Base-by-base conservation (phyloP, 2,329 filamentous ascomycete species). In the Didymella sp. region DNA sequence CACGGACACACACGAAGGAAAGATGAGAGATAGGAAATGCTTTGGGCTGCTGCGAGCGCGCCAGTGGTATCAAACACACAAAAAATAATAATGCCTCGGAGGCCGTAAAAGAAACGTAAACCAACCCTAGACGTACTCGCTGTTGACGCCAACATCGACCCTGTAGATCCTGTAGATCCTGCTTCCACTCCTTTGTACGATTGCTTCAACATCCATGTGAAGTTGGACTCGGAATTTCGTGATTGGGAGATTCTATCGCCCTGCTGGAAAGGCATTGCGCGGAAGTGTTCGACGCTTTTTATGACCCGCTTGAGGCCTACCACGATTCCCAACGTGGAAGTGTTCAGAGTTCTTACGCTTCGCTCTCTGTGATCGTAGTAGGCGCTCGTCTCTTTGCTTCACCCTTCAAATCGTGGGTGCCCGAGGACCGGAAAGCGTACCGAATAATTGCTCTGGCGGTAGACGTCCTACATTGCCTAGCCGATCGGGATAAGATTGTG, bases 401-500 rank as follows among this genome's bases (percentile, higher is more conserved):
- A 15, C n/a, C 22, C 21, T 41, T 57, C 41, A 73, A 61, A 76
- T 73, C 25, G 68, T 67, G 25, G 73, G 73, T n/a, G 73, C 65
- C 48, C 68, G 61, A 40, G 69, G 71, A 24, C 71, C 72, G 9
- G 64, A 65, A 40, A 77, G 62, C 3, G 71, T 75, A 17, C 74
- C 71, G 51, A 77, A 75, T 6, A 77, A 62, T 43, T 76, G 71
- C 60, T 79, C 77, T 1, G 82, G 82, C n/a, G 82, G 82, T 40
- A 85, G 74, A 47, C 82, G 77, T 50, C 74, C 74, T 60, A 84
- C 75, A 58, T 84, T 83, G 60, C 73, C 76, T 50, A 76, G 74
- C 61, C 79, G 78, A 54, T 81, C 79, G 24, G 69, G 66, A 54
- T 76, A 79, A 28, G 70, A 85, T 17, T 87, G 89, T 4, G 89